Evolutionary conservation across 2,329 filamentous ascomycete genomes (phyloP), one percentile per base, ranked within the genome.

Genomic region (Claviceps pazoutovae): DNA sequence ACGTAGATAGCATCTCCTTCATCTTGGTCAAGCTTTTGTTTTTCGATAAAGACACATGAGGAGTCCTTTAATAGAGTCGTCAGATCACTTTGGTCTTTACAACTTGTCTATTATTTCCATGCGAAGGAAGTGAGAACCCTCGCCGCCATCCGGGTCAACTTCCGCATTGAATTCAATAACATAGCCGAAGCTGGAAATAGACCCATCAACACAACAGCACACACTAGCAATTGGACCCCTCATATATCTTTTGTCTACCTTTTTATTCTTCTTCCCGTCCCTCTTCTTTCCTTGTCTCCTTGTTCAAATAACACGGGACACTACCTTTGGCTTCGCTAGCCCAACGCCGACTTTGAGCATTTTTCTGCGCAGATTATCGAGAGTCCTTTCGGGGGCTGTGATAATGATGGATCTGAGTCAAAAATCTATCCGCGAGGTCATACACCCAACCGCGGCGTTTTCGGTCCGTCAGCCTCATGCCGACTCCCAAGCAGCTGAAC

Each of bases 371-470:
- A 21, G 39, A 7, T 37, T 5, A 17, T 17, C 41, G 30, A 38
- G 13, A 47, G 17, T 11, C 46, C 21, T 37, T 30, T 13, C 36
- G 38, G 5, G 23, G 34, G 30, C 30, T 16, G 13, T 45, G 50
- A 48, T 58, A 59, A 59, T 55, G 48, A 81, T 81, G 78, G 75
- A 80, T 52, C 65, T 81, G 50, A 77, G 68, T 56, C 68, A 72
- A 51, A 64, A 69, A 53, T 68, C 73, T 23, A 76, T 81, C 51
- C 72, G 76, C 61, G 70, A 76, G 62, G 73, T 78, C 52, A 71
- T 79, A 53, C 78, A 81, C 59, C 76, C 78, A 34, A 80, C 78
- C 19, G 78, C 77, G 17, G 76, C 71, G 54, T 80, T 74, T 51
- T 64, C 60, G 19, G 51, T 39, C 23, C 46, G 47, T 19, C 21